These are phyloP conservation scores for Rasamsonia emersonii DNA, from an alignment of 2,329 filamentous ascomycete species.

Conservation along the genomic window DNA sequence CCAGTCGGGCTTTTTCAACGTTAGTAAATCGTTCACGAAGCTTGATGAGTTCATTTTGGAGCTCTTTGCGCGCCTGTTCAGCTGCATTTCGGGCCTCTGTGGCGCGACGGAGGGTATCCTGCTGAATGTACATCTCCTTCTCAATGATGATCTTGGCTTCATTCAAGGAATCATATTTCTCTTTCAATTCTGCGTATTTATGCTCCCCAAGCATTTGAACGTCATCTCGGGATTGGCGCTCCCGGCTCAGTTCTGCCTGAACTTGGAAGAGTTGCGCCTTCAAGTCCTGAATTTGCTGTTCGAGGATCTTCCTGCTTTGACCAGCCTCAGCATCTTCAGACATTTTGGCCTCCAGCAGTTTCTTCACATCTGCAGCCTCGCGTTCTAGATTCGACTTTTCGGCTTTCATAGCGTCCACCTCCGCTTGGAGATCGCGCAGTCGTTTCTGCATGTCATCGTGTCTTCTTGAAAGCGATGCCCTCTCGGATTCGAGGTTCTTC, in stretches of 20 bases:
- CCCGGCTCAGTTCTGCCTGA: conserved; percentile 81
- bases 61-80: conserved; percentile 82
- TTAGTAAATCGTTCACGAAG: conserved; percentile 76
- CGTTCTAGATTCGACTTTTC: conserved; percentile 78
- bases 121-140: conserved; percentile 93
- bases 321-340: conserved; percentile 81
- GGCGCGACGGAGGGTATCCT: conserved; percentile 79
- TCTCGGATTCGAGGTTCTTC: conserved; percentile 69
- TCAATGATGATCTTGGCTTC: conserved; percentile 96
- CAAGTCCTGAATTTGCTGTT: conserved; percentile 77
- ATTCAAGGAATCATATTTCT: conserved; percentile 78
- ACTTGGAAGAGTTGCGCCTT: conserved; percentile 77
- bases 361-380: conserved; percentile 81
- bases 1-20: conserved; percentile 74
- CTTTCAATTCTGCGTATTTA: conserved; percentile 70
- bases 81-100: conserved; percentile 71
- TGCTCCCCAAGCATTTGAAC: conserved; percentile 85
- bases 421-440: conserved; percentile 76
- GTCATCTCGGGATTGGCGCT: conserved; percentile 88
- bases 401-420: conserved; percentile 76
- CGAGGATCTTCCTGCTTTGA: conserved; percentile 71
- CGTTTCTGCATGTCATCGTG: conserved; percentile 70
- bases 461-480: conserved; percentile 58
- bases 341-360: conserved; percentile 75
- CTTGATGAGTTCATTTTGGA: conserved; percentile 73